Evolutionary conservation across 306 rosid genomes (phyloP), one percentile per base, ranked within the genome.

Genomic region (Clitoria ternatea): DNA sequence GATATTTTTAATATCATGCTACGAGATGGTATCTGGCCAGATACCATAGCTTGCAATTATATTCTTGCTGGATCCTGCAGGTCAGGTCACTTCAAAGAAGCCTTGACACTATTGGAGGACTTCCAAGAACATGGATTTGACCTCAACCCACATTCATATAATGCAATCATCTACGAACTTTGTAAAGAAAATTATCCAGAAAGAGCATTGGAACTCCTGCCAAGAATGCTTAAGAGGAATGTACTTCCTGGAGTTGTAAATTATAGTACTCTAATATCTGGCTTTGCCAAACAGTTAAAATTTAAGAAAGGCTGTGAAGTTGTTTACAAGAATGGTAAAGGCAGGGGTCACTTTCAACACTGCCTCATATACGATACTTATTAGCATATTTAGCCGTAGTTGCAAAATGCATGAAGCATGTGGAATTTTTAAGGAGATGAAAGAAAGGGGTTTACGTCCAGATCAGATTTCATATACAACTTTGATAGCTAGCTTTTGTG

Each of bases 211-310:
- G n/a, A n/a, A n/a, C n/a, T n/a, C n/a, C n/a, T n/a, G n/a, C n/a
- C n/a, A n/a, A n/a, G n/a, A n/a, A 87, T 87, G 92, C 71, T 87
- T 9, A 87, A 87, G 83, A 68, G 57, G 70, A 84, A 82, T 75
- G 66, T 80, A 54, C 65, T 68, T 78, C 89, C 87, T 1, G 85
- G 61, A 73, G 87, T 54, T 74, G 75, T 80, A 44, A 79, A 71
- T 75, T 87, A 74, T 69, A 68, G 73, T 55, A 82, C 82, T 24
- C 81, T 87, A 36, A 87, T 87, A 26, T 69, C 84, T 45, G 82
- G 83, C 53, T 87, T 82, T 80, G 80, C 80, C 59, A 84, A n/a
- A n/a, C n/a, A n/a, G n/a, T n/a, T n/a, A n/a, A n/a, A n/a, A n/a
- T n/a, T n/a, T n/a, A n/a, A n/a, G n/a, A n/a, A n/a, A n/a, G n/a